Evolutionary conservation across 2,329 filamentous ascomycete genomes (phyloP).

Genomic region (Xylariales sp.): DNA sequence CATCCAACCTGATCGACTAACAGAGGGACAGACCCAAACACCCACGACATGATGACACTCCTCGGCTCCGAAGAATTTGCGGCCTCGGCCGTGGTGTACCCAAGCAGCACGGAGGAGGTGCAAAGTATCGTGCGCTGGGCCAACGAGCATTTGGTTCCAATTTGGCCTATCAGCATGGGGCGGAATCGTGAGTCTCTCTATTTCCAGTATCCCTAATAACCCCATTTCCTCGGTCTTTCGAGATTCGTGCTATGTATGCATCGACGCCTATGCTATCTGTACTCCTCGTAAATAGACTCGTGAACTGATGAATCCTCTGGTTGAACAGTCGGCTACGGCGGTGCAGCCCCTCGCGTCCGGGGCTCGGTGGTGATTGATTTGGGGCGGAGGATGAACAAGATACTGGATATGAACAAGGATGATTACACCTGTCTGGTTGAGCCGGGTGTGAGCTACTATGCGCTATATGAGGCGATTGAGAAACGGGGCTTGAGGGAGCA

Average conservation of each 20-base stretch:
- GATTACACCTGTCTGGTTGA: slow-evolving; percentile 47
- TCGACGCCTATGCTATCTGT: too few species aligned
- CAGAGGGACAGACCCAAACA: too few species aligned
- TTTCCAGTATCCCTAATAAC: background rate
- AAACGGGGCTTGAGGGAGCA: slow-evolving; percentile 32
- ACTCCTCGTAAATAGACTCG: too few species aligned
- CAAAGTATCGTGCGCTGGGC: slow-evolving; percentile 28
- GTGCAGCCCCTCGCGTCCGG: slow-evolving; percentile 47
- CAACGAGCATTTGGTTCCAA: slow-evolving; percentile 23
- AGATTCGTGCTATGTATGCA: slow-evolving; percentile 1
- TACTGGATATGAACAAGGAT: slow-evolving; percentile 46
- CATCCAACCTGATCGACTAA: too few species aligned
- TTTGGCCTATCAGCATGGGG: slow-evolving; percentile 25
- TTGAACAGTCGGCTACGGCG: slow-evolving; percentile 51
- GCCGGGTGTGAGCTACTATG: slow-evolving; percentile 50
- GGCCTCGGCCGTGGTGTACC: slow-evolving; percentile 36
- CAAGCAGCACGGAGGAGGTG: slow-evolving; percentile 25
- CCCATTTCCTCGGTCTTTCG: background rate
- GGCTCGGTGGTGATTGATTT: slow-evolving; percentile 47
- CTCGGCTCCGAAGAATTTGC: slow-evolving; percentile 41
- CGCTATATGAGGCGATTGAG: slow-evolving; percentile 45
- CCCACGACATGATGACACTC: slow-evolving; percentile 37
- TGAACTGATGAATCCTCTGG: too few species aligned
- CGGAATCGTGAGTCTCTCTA: slow-evolving; percentile 18
- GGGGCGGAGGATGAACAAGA: slow-evolving; percentile 47